phyloP scores from a whole-genome alignment of 345 rosid genomes.

The Garcia nutans region DNA sequence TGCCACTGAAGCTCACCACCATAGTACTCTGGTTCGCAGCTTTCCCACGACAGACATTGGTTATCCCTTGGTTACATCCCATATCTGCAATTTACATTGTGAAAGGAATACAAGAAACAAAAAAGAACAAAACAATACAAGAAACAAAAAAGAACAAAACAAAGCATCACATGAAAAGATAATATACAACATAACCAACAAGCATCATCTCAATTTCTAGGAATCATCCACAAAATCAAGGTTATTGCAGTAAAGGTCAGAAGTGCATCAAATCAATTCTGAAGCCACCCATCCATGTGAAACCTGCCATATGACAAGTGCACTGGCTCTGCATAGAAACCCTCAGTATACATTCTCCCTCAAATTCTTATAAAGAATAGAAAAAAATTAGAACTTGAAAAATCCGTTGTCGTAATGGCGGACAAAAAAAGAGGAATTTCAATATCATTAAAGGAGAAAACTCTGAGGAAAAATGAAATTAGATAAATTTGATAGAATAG shows the following conservation, averaged over 20 bases:
- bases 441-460: neutral
- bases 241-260: neutral
- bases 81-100: constrained; percentile 29
- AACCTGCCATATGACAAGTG: constrained; percentile 15
- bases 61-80: constrained; percentile 35
- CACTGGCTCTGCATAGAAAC: constrained; percentile 6
- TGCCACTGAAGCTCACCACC: constrained; percentile 45
- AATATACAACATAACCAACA: neutral
- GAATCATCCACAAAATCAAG: constrained; percentile 5
- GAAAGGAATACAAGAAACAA: constrained; percentile 10
- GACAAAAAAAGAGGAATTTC: neutral
- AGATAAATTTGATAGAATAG: neutral
- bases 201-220: constrained; percentile 1
- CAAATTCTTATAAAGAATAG: neutral
- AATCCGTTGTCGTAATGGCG: neutral
- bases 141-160: too few relatives aligned
- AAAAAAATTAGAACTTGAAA: neutral
- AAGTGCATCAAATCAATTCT: neutral
- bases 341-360: neutral
- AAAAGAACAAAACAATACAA: constrained; percentile 8
- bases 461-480: too few relatives aligned
- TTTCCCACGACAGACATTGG: constrained; percentile 42
- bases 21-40: constrained; percentile 48
- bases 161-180: too few relatives aligned
- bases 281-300: constrained; percentile 6